phyloP scores from a whole-genome alignment of 352 stramenopile genomes.

The Phytophthora niederhauseri region DNA sequence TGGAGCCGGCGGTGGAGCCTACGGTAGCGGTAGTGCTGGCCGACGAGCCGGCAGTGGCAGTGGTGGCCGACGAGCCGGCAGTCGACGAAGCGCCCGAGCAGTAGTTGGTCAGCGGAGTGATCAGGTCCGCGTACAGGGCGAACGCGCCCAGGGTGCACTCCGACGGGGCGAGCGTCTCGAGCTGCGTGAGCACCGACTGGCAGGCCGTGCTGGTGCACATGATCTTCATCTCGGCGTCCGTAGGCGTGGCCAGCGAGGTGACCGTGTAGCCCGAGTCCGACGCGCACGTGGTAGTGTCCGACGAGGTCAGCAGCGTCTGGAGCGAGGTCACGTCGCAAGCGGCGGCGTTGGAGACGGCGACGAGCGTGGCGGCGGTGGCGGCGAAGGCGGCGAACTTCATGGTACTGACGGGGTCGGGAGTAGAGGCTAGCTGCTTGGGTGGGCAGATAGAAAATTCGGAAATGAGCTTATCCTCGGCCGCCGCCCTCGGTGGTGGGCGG shows the following conservation, averaged over 20 bases:
- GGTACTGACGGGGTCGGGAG: conserved; percentile 26
- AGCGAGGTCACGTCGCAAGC: conserved; percentile 39
- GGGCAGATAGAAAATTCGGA: conserved; percentile 33
- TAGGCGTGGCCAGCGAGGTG: conserved; percentile 37
- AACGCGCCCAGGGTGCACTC: conserved; percentile 44
- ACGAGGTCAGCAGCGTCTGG: conserved; percentile 26
- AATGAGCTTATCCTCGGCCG: conserved; percentile 24
- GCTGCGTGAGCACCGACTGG: conserved; percentile 32
- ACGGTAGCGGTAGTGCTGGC: conserved; percentile 12
- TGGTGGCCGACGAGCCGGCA: conserved; percentile 8
- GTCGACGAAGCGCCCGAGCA: conserved; percentile 21
- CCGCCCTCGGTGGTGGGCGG: neutral
- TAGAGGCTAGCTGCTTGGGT: conserved; percentile 30
- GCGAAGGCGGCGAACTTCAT: conserved; percentile 39
- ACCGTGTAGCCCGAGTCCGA: conserved; percentile 40
- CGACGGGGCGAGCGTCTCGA: conserved; percentile 30
- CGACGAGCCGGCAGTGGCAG: conserved; percentile 12
- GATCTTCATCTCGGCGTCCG: conserved; percentile 27
- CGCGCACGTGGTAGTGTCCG: conserved; percentile 32
- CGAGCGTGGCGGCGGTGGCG: conserved; percentile 19
- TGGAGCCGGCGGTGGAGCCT: conserved; percentile 16
- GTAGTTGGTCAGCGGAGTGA: conserved; percentile 29
- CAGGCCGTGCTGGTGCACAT: conserved; percentile 44
- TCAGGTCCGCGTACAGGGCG: conserved; percentile 39
- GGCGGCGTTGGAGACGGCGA: conserved; percentile 31